Evolutionary conservation across 73 alveolate genomes (phyloP).

Genomic region (Paramecium octaurelia): DNA sequence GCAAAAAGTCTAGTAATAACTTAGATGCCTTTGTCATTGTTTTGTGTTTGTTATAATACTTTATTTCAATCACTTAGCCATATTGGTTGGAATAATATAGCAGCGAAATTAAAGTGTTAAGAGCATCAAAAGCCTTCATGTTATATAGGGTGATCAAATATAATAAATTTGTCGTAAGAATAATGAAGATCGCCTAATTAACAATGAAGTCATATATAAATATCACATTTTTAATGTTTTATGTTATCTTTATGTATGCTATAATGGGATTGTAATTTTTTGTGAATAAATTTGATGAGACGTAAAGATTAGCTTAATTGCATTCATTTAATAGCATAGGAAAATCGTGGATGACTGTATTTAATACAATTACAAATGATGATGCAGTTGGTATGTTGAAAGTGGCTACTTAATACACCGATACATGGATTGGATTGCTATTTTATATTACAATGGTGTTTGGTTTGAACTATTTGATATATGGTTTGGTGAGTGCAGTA

Average conservation of each 20-base stretch:
- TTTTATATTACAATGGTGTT: background rate
- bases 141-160: slow-evolving; percentile 34
- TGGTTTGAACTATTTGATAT: background rate
- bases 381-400: slow-evolving; percentile 33
- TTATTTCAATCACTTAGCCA: background rate
- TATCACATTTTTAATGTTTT: slow-evolving; percentile 26
- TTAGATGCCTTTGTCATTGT: background rate
- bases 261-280: slow-evolving; percentile 37
- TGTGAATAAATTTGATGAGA: slow-evolving; percentile 16
- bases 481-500: slow-evolving; percentile 44
- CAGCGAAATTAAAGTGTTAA: slow-evolving; percentile 6
- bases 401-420: background rate
- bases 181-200: slow-evolving; percentile 12
- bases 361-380: slow-evolving; percentile 27
- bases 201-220: background rate
- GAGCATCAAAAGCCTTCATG: slow-evolving; percentile 35
- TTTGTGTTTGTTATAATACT: background rate
- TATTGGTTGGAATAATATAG: background rate
- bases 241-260: slow-evolving; percentile 30
- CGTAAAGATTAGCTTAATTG: background rate
- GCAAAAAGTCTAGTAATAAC: background rate
- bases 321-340: slow-evolving; percentile 44
- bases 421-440: background rate
- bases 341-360: slow-evolving; percentile 33
- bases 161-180: slow-evolving; percentile 19